Base-by-base conservation (phyloP, 768 basidiomycete species). In the Suillus subalutaceus region DNA sequence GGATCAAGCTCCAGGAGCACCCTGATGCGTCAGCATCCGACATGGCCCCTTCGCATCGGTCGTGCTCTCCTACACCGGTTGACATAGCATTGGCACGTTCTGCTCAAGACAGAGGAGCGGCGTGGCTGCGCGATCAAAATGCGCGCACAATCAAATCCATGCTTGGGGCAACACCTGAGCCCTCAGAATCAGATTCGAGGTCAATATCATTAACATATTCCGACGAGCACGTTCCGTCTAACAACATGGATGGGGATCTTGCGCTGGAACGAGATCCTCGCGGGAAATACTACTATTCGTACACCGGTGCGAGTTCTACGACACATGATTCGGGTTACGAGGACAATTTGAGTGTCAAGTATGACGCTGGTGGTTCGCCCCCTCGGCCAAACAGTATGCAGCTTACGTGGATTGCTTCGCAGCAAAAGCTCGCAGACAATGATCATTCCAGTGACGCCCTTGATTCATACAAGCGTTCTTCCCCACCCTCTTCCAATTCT, bases 41-140 rank as follows among this genome's bases (percentile, higher is more conserved):
- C 4, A 52, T 62, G 7, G 66, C 74, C 52, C 71, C 78, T 20
- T 76, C 77, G 56, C 81, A 81, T 62, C 59, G 26, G 26, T 80
- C 82, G 68, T 66, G 74, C 26, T 81, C 83, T 1, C 80, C 80
- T 53, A 72, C 82, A 6, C 77, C 85, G 26, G 77, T 81, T 53
- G 72, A 75, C 64, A 71, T 72, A 7, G 81, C 83, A 4, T 75
- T 81, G 32, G 75, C 85, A 30, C 67, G 79, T 35, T 79, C 82
- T n/a, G 83, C 84, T 7, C 83, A 83, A 63, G 88, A 90, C 72
- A 86, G 92, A 10, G 91, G 92, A 0, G 87, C 86, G 8, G 86
- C 90, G 35, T 96, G 94, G 94, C 75, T 97, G 53, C 84, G 86
- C 43, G 93, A 96, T 70, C 94, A 97, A 75, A 91, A 87, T 60